Evolutionary conservation across 139 green algal genomes (phyloP).

Genomic region (Closterium sp.): DNA sequence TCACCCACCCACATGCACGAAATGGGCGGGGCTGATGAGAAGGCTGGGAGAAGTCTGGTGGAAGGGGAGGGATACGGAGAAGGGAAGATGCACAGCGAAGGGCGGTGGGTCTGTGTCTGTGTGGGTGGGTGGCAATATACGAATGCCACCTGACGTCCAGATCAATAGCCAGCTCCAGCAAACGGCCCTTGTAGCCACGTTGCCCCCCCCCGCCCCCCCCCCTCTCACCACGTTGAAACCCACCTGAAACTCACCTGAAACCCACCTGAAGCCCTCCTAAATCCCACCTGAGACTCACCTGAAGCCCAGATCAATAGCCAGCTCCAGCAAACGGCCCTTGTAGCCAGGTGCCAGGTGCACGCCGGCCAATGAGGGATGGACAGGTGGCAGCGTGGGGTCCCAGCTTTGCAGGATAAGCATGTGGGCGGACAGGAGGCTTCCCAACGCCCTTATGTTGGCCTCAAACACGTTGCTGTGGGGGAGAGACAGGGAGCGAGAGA

Average conservation of each 20-base stretch:
- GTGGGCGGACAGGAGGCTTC: constrained; percentile 29
- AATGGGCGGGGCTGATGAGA: constrained; percentile 39
- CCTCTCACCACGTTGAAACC: neutral
- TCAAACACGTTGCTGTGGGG: no score
- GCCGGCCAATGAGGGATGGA: constrained; percentile 3
- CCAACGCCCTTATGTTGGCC: constrained; percentile 16
- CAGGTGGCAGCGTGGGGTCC: neutral
- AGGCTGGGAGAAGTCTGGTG: constrained; percentile 40
- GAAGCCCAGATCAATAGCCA: constrained; percentile 46
- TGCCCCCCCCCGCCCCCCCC: no score
- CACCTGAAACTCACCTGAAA: neutral
- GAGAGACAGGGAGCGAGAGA: no score
- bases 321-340: constrained; percentile 37
- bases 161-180: no score
- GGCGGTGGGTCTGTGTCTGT: neutral
- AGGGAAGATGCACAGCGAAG: no score
- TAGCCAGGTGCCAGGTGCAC: constrained; percentile 41
- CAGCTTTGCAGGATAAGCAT: constrained; percentile 35
- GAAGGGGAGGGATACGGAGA: no score
- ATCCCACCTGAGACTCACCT: constrained; percentile 4
- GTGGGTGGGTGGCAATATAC: neutral
- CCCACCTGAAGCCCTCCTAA: neutral
- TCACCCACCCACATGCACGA: constrained; percentile 51
- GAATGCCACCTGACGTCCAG: no score
- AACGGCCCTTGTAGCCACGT: no score